These are phyloP conservation scores for Populus ilicifolia DNA, from an alignment of 345 rosid genomes.

Conservation along the genomic window DNA sequence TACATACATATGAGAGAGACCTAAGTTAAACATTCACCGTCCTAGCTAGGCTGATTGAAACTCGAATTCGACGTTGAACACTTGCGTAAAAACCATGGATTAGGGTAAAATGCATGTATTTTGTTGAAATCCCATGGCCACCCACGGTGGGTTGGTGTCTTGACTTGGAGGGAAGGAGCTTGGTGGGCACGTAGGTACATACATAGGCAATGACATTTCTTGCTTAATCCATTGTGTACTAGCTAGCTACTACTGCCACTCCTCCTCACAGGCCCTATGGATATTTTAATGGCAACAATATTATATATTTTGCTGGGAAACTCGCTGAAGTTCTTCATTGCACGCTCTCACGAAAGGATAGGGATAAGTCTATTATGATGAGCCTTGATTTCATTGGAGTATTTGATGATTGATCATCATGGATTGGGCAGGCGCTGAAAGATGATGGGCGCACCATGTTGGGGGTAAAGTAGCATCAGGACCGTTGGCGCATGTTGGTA, in stretches of 20 bases:
- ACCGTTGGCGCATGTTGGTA: constrained; percentile 52
- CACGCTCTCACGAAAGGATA: constrained; percentile 8
- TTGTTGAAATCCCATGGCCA: constrained; percentile 8
- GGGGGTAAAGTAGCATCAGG: constrained; percentile 49
- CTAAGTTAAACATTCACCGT: constrained; percentile 25
- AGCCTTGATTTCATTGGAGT: constrained; percentile 13
- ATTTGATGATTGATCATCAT: background rate
- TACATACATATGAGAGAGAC: constrained; percentile 21
- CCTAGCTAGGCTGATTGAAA: constrained; percentile 9
- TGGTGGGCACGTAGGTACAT: background rate
- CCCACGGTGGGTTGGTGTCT: constrained; percentile 7
- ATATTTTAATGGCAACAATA: no score
- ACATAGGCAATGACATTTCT: background rate
- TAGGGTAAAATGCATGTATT: background rate
- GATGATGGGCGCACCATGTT: constrained; percentile 56
- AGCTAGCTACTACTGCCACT: no score
- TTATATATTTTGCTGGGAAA: background rate
- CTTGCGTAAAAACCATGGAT: background rate
- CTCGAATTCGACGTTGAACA: constrained; percentile 16
- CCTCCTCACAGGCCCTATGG: background rate
- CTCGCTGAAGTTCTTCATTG: background rate
- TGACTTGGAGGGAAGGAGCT: background rate
- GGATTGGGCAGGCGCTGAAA: constrained; percentile 34
- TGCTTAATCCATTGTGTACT: no score
- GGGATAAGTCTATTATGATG: background rate